Conservation (phyloP, 192 early-diverging fungal genomes). For the Dissophora globulifera region DNA sequence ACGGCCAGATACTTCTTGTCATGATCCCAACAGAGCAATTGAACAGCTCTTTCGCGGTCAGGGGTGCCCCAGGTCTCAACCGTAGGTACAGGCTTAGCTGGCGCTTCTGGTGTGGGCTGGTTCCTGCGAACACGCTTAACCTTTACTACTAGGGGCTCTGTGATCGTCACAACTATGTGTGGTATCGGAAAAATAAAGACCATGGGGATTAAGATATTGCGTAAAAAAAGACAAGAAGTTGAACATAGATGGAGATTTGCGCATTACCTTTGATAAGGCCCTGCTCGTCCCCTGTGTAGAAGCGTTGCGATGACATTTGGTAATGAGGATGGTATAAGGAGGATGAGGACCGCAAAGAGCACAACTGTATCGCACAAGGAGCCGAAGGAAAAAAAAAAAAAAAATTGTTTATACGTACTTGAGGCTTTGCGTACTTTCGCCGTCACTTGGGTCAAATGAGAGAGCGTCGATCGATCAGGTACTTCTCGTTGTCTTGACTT, state of each 20-base stretch:
- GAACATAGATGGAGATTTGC: not conserved
- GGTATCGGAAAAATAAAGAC: not conserved
- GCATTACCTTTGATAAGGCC: slow-evolving; percentile 55
- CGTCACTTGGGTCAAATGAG: too few species aligned
- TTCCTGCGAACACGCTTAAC: slow-evolving; percentile 28
- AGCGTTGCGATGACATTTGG: slow-evolving; percentile 45
- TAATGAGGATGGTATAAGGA: not conserved
- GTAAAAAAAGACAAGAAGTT: not conserved
- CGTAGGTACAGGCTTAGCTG: slow-evolving; percentile 14
- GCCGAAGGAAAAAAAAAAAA: slow-evolving; percentile 15
- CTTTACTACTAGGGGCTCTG: slow-evolving; percentile 20
- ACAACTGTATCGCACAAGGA: too few species aligned
- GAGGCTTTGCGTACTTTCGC: too few species aligned
- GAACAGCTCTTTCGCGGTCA: slow-evolving; percentile 37
- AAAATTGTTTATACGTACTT: slow-evolving; percentile 32
- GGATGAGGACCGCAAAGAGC: not conserved
- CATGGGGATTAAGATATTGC: not conserved
- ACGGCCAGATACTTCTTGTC: slow-evolving; percentile 57
- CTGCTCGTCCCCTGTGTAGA: slow-evolving; percentile 56
- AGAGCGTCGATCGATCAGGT: too few species aligned
- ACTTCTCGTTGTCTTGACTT: too few species aligned
- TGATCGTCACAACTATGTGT: slow-evolving; percentile 38
- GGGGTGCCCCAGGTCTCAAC: slow-evolving; percentile 53
- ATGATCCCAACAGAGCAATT: slow-evolving; percentile 51
- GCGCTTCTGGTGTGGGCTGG: slow-evolving; percentile 26